These are phyloP conservation scores for Fomitopsis serialis DNA, from an alignment of 768 basidiomycete genomes.

Conservation along the genomic window DNA sequence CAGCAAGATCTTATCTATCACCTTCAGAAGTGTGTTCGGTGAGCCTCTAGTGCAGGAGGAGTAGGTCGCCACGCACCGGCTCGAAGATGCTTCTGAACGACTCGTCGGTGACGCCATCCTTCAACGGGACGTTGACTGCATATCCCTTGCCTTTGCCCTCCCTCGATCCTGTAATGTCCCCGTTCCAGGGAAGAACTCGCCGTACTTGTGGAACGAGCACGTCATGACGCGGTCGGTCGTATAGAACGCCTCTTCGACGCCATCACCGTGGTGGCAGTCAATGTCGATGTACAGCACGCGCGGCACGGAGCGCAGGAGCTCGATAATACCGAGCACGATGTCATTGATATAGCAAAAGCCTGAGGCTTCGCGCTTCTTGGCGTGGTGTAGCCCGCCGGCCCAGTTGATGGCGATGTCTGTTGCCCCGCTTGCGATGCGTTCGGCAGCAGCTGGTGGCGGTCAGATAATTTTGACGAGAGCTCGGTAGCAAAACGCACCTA, in stretches of 20 bases:
- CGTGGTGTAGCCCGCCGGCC: constrained; percentile 98
- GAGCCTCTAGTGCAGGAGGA: no score
- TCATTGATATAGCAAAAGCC: constrained; percentile 99
- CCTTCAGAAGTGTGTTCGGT: no score
- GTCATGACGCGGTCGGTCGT: constrained; percentile 98
- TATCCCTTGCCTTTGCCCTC: constrained; percentile 78
- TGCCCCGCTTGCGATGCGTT: constrained; percentile 71
- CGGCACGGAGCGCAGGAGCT: constrained; percentile 78
- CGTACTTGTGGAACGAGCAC: constrained; percentile 94
- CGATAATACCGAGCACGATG: constrained; percentile 91
- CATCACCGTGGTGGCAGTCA: constrained; percentile 97
- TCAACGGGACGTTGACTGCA: constrained; percentile 87
- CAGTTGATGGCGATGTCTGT: constrained; percentile 89
- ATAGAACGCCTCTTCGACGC: constrained; percentile 98
- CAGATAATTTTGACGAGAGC: neutral
- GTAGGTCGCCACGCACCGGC: constrained; percentile 63
- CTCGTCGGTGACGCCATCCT: constrained; percentile 93
- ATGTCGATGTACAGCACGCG: constrained; percentile 97
- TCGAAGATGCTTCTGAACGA: constrained; percentile 85
- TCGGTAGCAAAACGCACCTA: constrained; percentile 51
- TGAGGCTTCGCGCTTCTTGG: constrained; percentile 97
- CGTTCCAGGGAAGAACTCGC: constrained; percentile 91
- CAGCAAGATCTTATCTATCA: constrained; percentile 82
- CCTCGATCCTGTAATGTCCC: constrained; percentile 85
- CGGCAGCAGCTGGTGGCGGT: constrained; percentile 60